A percentile compares a stretch with the other conserved stretches of the same genome.
Evolutionary conservation across 75 land plant species (phyloP).

Genomic region (Chamaecyparis obtusa): DNA sequence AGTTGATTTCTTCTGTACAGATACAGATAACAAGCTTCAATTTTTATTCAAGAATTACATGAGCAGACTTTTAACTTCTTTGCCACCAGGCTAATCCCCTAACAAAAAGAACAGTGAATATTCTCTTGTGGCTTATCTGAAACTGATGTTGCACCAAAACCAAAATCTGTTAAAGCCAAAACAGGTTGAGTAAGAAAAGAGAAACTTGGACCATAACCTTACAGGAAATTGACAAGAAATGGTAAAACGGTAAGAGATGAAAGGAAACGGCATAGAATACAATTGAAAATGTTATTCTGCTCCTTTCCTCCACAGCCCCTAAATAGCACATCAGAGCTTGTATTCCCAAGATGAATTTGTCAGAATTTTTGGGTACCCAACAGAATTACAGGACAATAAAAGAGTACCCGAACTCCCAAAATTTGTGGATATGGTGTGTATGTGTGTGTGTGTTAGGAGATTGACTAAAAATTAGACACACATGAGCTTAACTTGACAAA

Average conservation of each 20-base stretch:
- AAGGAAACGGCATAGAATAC: neutral
- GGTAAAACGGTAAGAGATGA: neutral
- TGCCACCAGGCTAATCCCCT: neutral
- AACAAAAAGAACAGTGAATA: neutral
- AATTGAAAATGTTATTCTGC: neutral
- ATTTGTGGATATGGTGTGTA: neutral
- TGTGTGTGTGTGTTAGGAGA: neutral
- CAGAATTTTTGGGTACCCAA: neutral
- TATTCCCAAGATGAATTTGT: neutral
- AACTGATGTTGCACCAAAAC: no score
- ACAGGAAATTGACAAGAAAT: neutral
- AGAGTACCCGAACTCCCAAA: no score
- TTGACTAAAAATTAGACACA: no score
- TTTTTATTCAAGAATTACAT: neutral
- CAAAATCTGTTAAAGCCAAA: no score
- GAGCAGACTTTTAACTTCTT: neutral
- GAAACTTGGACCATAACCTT: no score
- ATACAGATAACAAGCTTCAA: neutral
- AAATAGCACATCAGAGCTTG: neutral
- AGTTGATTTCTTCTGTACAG: neutral
- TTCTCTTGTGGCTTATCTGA: neutral
- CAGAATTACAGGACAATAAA: neutral
- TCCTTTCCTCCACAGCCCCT: neutral
- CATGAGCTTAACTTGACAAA: neutral
- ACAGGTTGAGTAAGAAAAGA: neutral